Base-by-base conservation (phyloP, 1,284 basidiomycete species). In the Naganishia liquefaciens region DNA sequence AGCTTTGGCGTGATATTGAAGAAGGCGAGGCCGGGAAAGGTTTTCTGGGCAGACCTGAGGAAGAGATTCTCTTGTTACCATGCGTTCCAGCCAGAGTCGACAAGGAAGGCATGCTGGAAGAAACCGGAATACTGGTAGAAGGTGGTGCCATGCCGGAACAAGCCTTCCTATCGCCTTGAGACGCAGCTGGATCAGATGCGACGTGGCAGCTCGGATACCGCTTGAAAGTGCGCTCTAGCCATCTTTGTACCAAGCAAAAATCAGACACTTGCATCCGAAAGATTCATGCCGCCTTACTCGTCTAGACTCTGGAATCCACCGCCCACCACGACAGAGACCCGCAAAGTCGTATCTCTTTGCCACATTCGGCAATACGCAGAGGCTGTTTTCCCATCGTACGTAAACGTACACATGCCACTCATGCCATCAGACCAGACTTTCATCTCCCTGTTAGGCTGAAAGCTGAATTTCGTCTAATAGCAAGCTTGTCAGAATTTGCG, bases 401-500 rank as follows among this genome's bases (percentile, higher is more conserved):
- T 60, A 10, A 60, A 60, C 4, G 46, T 50, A 23, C 57, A 60
- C 57, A 60, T 50, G 19, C 57, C 57, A 37, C 57, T 60, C 21
- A 60, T 60, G 1, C 57, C 57, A 40, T 60, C 57, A 15, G 57
- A 60, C 57, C 57, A 60, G 9, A 60, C n/a, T 37, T 60, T 60
- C 57, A 60, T 60, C 37, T 60, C 46, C 15, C 49, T 46, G 5
- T 27, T 23, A 3, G 57, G 30, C 25, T 27, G n/a, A 37, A 60
- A 60, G 5, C 46, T 40, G 37, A 60, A 49, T 40, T 60, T 46
- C n/a, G 44, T 27, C 57, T 50, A 19, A 13, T 30, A 55, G 13
- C 17, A n/a, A 17, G 27, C 4, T 5, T 37, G 33, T 58, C n/a
- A 57, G 54, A 23, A 43, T 17, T 47, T 30, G 23, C 13, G 44